These are phyloP conservation scores for Kuraishia hungarica DNA, from an alignment of 805 yeast genomes.

Conservation along the genomic window DNA sequence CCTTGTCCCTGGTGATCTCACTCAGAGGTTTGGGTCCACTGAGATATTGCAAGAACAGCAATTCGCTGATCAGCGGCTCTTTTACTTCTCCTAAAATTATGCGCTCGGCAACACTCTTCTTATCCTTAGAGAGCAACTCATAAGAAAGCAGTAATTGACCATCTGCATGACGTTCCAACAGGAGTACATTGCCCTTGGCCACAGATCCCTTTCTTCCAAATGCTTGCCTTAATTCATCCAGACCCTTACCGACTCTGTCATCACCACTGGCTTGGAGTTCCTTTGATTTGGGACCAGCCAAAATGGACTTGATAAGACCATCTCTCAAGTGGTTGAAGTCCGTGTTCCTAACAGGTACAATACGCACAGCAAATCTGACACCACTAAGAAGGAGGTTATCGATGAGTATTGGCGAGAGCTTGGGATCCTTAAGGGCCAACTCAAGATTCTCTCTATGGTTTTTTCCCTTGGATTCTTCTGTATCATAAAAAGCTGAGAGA, in stretches of 20 bases:
- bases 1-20: conserved; percentile 38
- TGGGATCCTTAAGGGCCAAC: conserved; percentile 40
- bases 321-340: conserved; percentile 87
- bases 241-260: conserved; percentile 30
- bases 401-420: conserved; percentile 42
- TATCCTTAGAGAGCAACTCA: conserved; percentile 28
- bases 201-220: conserved; percentile 64
- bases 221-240: conserved; percentile 54
- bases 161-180: conserved; percentile 41
- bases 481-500: conserved; percentile 22
- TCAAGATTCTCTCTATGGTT: conserved; percentile 30
- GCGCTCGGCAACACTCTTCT: conserved; percentile 17
- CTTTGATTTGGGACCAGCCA: conserved; percentile 57
- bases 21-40: conserved; percentile 62
- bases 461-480: conserved; percentile 12
- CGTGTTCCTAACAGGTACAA: conserved; percentile 83
- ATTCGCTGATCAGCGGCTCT: conserved; percentile 53
- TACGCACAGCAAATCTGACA: conserved; percentile 59
- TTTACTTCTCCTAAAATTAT: conserved; percentile 47
- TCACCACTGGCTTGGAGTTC: conserved; percentile 32
- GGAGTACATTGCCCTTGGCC: conserved; percentile 61
- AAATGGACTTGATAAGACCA: conserved; percentile 75
- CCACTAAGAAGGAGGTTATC: conserved; percentile 49
- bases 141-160: conserved; percentile 40
- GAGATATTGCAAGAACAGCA: conserved; percentile 70